phyloP scores from a whole-genome alignment of 805 yeast genomes.

The Saccharomycopsis fermentans region DNA sequence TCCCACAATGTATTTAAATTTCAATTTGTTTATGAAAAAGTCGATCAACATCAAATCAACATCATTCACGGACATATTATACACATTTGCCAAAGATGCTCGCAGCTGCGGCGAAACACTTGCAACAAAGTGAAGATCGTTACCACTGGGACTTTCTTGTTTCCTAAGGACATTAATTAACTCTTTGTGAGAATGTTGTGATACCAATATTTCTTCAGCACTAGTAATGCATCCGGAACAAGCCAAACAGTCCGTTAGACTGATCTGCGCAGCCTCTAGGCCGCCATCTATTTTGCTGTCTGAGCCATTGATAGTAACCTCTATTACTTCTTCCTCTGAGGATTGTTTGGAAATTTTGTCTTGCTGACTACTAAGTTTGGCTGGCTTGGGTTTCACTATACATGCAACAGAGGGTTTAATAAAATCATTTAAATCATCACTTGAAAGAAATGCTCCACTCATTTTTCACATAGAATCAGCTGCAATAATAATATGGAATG shows the following conservation, averaged over 20 bases:
- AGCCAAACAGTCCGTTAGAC: constrained; percentile 87
- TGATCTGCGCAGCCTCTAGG: constrained; percentile 74
- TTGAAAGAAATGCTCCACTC: constrained; percentile 63
- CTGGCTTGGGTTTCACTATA: constrained; percentile 56
- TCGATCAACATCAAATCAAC: constrained; percentile 54
- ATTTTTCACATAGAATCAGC: no score
- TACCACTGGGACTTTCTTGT: constrained; percentile 16
- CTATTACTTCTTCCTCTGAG: constrained; percentile 56
- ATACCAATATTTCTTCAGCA: constrained; percentile 89
- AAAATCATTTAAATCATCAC: constrained; percentile 88
- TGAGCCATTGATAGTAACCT: constrained; percentile 40
- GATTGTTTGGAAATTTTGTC: constrained; percentile 24
- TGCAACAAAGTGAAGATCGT: constrained; percentile 41
- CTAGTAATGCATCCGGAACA: constrained; percentile 96
- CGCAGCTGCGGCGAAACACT: constrained; percentile 83
- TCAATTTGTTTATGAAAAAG: constrained; percentile 49
- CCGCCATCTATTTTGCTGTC: constrained; percentile 38
- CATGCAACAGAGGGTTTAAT: constrained; percentile 93
- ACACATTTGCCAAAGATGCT: constrained; percentile 69
- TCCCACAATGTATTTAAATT: constrained; percentile 71
- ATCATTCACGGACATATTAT: constrained; percentile 37
- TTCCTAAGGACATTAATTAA: constrained; percentile 47
- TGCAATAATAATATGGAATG: no score
- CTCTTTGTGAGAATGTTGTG: constrained; percentile 82
- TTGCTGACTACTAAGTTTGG: constrained; percentile 29